These are phyloP conservation scores for Diaporthe sp. DNA, from an alignment of 2,329 filamentous ascomycete species.

Conservation along the genomic window DNA sequence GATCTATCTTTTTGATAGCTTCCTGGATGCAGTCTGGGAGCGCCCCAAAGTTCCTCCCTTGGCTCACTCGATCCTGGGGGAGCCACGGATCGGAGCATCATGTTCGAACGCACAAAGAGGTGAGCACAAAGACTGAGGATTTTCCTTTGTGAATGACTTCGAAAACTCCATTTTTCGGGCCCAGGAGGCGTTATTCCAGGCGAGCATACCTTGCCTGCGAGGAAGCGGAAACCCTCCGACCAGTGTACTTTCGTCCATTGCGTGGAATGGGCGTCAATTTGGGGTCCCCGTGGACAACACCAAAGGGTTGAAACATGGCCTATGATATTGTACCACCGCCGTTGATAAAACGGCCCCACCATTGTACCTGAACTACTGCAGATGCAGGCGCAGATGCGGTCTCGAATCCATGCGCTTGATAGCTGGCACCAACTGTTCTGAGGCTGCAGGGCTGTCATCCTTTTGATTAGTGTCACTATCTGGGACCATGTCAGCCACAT, in stretches of 20 bases:
- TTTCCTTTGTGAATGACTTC: conserved; percentile 34
- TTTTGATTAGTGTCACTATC: conserved; percentile 7
- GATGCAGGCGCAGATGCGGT: conserved; percentile 17
- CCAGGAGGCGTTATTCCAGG: conserved; percentile 27
- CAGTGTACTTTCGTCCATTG: conserved; percentile 35
- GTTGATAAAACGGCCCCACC: neutral
- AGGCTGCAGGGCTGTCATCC: conserved; percentile 14
- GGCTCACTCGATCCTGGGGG: conserved; percentile 11
- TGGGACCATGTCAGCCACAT: conserved; percentile 5
- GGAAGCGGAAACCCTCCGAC: conserved; percentile 24
- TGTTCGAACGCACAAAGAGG: conserved; percentile 34
- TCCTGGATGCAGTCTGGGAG: conserved; percentile 21
- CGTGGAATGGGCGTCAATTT: conserved; percentile 18
- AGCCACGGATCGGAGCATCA: conserved; percentile 25
- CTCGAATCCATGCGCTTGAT: neutral
- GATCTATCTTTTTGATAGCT: conserved; percentile 29
- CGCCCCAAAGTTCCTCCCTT: conserved; percentile 31
- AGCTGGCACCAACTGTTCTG: neutral
- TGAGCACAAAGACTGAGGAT: conserved; percentile 34
- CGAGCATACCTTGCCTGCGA: conserved; percentile 7
- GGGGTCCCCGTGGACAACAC: conserved; percentile 18
- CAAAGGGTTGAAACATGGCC: conserved; percentile 39
- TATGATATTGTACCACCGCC: conserved; percentile 29
- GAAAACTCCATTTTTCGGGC: neutral
- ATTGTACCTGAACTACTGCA: conserved; percentile 35